phyloP scores from a whole-genome alignment of 129 eudicot species.

The Artemisia argyi region DNA sequence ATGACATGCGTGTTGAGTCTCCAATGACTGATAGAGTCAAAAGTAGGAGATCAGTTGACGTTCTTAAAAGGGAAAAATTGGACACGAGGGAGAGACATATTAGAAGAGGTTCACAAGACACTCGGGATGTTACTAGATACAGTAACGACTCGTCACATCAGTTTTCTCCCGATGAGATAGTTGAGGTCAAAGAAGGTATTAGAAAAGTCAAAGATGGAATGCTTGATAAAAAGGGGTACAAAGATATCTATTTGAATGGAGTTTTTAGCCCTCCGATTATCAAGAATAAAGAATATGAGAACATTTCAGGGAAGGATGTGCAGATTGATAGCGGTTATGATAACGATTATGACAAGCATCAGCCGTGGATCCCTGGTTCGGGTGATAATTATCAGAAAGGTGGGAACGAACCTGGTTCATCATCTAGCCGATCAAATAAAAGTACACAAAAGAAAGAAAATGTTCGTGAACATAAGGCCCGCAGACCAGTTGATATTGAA shows the following conservation, averaged over 20 bases:
- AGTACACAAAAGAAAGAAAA: slow-evolving; percentile 34
- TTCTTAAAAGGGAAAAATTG: slow-evolving; percentile 28
- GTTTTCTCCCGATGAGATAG: slow-evolving; percentile 42
- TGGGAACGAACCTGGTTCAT: slow-evolving; percentile 34
- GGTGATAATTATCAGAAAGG: slow-evolving; percentile 25
- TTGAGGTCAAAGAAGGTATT: slow-evolving; percentile 39
- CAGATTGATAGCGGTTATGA: slow-evolving; percentile 31
- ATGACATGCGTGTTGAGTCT: slow-evolving; percentile 41
- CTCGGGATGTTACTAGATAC: slow-evolving; percentile 24
- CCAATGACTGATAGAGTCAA: slow-evolving; percentile 36
- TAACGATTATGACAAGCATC: neutral
- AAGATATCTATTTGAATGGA: slow-evolving; percentile 53
- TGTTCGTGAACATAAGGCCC: slow-evolving; percentile 37
- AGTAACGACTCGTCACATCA: slow-evolving; percentile 34
- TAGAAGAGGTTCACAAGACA: slow-evolving; percentile 29
- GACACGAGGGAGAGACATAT: slow-evolving; percentile 25
- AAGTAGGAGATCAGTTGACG: slow-evolving; percentile 39
- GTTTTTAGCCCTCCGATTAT: slow-evolving; percentile 43
- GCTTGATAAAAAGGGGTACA: slow-evolving; percentile 36
- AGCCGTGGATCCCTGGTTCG: too few relatives aligned
- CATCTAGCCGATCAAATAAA: slow-evolving; percentile 31
- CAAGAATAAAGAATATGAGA: slow-evolving; percentile 29
- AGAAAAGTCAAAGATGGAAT: slow-evolving; percentile 38
- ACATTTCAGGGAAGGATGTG: slow-evolving; percentile 33
- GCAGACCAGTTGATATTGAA: slow-evolving; percentile 42